Conservation (phyloP, 2,329 filamentous ascomycete species). For the Fusarium citri region DNA sequence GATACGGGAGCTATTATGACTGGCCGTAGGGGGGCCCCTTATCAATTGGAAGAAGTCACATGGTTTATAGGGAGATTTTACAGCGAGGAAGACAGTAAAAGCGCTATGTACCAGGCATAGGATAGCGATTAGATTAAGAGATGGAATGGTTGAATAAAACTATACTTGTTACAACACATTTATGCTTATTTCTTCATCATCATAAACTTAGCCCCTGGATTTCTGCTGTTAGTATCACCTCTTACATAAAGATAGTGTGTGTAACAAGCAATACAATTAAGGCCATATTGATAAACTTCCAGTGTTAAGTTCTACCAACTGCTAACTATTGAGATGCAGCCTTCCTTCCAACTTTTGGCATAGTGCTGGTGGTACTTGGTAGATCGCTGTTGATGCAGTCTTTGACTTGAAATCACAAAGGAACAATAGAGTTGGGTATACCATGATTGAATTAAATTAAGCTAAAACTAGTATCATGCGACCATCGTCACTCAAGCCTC, state of each 20-base stretch:
- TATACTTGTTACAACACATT: not conserved
- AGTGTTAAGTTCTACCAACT: too few species aligned
- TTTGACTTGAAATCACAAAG: not conserved
- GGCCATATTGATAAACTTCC: too few species aligned
- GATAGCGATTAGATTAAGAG: not conserved
- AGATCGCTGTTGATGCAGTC: too few species aligned
- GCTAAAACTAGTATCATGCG: conserved; percentile 3
- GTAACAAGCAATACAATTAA: too few species aligned
- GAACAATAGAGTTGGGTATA: not conserved
- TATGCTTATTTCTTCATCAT: not conserved
- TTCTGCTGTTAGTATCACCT: not conserved
- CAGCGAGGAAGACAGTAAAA: not conserved
- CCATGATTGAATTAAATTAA: conserved; percentile 15
- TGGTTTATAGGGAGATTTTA: not conserved
- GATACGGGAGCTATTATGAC: not conserved
- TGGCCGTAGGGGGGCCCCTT: not conserved
- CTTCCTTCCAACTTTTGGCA: too few species aligned
- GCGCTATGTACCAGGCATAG: not conserved
- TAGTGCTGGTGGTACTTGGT: too few species aligned
- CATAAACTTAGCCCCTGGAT: not conserved
- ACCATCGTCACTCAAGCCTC: conserved; percentile 21
- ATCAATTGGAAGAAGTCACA: not conserved
- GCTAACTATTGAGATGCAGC: too few species aligned
- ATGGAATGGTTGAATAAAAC: not conserved
- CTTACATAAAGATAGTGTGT: too few species aligned